Evolutionary conservation across 305 asterid species (phyloP).

Genomic region (Fraxinus latifolia): DNA sequence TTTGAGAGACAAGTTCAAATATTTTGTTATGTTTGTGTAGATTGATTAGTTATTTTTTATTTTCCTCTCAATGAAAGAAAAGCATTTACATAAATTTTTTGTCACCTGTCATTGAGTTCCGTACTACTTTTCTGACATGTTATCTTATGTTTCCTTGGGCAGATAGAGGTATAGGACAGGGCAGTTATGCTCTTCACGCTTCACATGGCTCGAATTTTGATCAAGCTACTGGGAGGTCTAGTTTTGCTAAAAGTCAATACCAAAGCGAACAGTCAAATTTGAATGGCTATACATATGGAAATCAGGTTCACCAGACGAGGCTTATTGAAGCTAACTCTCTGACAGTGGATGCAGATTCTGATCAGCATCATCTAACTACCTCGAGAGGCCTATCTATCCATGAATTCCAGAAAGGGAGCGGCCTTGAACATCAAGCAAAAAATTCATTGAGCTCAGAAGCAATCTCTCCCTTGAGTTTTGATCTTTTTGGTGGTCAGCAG

Average conservation of each 20-base stretch:
- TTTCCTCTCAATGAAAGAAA: background rate
- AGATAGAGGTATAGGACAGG: slow-evolving; percentile 63
- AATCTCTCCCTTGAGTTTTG: slow-evolving; percentile 63
- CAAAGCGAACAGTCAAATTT: slow-evolving; percentile 55
- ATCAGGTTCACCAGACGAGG: slow-evolving; percentile 53
- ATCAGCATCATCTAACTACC: slow-evolving; percentile 38
- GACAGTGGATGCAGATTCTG: slow-evolving; percentile 58
- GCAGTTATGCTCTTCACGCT: slow-evolving; percentile 46
- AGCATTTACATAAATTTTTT: background rate
- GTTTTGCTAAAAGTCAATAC: slow-evolving; percentile 45
- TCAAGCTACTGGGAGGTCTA: slow-evolving; percentile 58
- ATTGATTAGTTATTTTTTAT: background rate
- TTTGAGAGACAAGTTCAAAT: background rate
- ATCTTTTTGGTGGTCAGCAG: slow-evolving; percentile 80
- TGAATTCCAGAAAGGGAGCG: slow-evolving; percentile 57
- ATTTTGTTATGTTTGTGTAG: background rate
- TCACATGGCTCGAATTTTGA: slow-evolving; percentile 56
- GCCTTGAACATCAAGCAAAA: slow-evolving; percentile 57
- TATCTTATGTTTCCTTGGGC: slow-evolving; percentile 32
- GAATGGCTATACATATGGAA: slow-evolving; percentile 62
- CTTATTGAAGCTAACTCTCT: slow-evolving; percentile 61
- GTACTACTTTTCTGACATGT: slow-evolving; percentile 4
- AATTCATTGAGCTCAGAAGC: slow-evolving; percentile 53
- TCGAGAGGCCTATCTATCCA: slow-evolving; percentile 54
- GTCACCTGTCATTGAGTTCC: background rate